These are phyloP conservation scores for Austroboletus rostrupii DNA, from an alignment of 1,284 basidiomycete genomes.

Conservation along the genomic window DNA sequence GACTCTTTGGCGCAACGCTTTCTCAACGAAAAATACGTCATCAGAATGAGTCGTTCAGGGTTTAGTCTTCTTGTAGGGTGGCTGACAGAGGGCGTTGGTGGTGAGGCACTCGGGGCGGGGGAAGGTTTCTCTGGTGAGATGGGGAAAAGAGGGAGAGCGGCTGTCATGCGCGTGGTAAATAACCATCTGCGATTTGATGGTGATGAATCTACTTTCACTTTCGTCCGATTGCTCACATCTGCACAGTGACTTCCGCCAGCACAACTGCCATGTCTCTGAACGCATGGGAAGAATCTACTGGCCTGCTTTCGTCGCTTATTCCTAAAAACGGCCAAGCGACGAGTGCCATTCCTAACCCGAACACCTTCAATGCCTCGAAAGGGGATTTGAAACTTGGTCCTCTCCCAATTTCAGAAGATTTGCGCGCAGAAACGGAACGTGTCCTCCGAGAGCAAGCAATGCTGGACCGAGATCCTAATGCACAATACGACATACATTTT, in stretches of 20 bases:
- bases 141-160: conserved; percentile 73
- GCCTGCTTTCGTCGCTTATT: conserved; percentile 73
- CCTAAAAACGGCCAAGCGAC: conserved; percentile 46
- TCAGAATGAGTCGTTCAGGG: conserved; percentile 89
- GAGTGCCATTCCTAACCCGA: conserved; percentile 45
- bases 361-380: conserved; percentile 70
- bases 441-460: conserved; percentile 68
- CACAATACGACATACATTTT: conserved; percentile 60
- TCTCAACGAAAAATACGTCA: conserved; percentile 85
- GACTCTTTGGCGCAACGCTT: conserved; percentile 85
- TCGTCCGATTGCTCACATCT: conserved; percentile 23
- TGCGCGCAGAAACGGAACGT: conserved; percentile 76
- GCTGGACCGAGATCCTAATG: conserved; percentile 62
- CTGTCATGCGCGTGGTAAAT: conserved; percentile 92
- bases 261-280: conserved; percentile 58
- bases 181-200: conserved; percentile 90
- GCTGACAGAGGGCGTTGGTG: conserved; percentile 90
- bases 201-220: conserved; percentile 34
- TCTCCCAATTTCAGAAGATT: conserved; percentile 71
- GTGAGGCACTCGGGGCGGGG: conserved; percentile 78
- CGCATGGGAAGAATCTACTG: conserved; percentile 80
- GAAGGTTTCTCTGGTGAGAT: conserved; percentile 81
- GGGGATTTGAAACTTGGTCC: conserved; percentile 83
- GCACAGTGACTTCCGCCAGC: conserved; percentile 64
- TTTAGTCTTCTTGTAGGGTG: conserved; percentile 93